A percentile compares a stretch with the other conserved stretches of the same genome.
phyloP scores from a whole-genome alignment of 371 early-diverging fungal species.

The Apophysomyces trapeziformis region DNA sequence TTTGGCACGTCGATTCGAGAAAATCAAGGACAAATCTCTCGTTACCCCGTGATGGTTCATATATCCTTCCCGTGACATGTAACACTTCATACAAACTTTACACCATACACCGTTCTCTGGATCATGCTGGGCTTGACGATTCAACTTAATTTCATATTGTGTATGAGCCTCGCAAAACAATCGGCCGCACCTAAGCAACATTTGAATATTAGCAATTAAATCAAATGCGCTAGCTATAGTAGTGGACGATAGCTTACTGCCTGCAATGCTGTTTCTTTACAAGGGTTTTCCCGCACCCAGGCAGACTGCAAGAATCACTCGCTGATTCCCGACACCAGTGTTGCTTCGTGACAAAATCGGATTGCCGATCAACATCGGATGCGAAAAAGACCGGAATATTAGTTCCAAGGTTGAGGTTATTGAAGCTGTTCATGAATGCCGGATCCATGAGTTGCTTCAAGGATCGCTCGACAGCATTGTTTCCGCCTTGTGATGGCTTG shows the following conservation, averaged over 20 bases:
- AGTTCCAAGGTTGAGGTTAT: constrained; percentile 24
- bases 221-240: neutral
- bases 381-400: constrained; percentile 40
- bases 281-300: constrained; percentile 45
- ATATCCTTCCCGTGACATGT: constrained; percentile 57
- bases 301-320: constrained; percentile 45
- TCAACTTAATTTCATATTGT: constrained; percentile 71
- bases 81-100: constrained; percentile 79
- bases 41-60: constrained; percentile 55
- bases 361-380: constrained; percentile 34
- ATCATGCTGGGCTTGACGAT: constrained; percentile 71
- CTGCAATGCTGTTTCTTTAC: constrained; percentile 54
- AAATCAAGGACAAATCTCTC: constrained; percentile 55
- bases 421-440: constrained; percentile 28
- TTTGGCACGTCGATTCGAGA: constrained; percentile 61
- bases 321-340: constrained; percentile 61
- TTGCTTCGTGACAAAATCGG: constrained; percentile 46
- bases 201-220: neutral
- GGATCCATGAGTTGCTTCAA: constrained; percentile 41
- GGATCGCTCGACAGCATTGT: constrained; percentile 20
- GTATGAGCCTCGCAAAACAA: constrained; percentile 75
- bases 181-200: constrained; percentile 66
- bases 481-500: constrained; percentile 11
- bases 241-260: constrained; percentile 26
- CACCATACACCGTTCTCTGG: constrained; percentile 73